phyloP scores from a whole-genome alignment of 140 eudicot genomes.

The Flaveria floridana region DNA sequence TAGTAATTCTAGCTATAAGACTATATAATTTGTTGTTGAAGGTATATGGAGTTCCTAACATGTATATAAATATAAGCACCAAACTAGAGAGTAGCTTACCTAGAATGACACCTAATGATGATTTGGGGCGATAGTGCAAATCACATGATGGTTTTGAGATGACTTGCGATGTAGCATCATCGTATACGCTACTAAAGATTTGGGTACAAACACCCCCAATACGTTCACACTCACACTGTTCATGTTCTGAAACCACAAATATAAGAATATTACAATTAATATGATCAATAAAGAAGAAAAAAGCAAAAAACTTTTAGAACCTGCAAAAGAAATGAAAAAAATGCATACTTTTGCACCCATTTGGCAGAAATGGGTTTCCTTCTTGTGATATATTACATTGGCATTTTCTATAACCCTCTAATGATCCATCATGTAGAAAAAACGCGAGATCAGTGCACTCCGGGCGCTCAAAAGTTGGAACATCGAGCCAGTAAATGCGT shows the following conservation, averaged over 20 bases:
- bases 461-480: constrained; percentile 3
- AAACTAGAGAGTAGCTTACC: constrained; percentile 9
- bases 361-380: constrained; percentile 29
- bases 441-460: neutral
- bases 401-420: constrained; percentile 8
- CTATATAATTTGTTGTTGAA: neutral
- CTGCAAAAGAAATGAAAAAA: neutral
- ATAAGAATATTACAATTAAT: neutral
- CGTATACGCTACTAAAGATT: neutral
- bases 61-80: neutral
- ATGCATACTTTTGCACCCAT: constrained; percentile 24
- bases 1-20: neutral
- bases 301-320: neutral
- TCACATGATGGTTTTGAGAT: neutral
- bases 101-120: constrained; percentile 2
- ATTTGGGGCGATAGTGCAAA: neutral
- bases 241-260: constrained; percentile 14
- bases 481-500: neutral
- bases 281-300: neutral
- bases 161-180: constrained; percentile 13
- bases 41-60: constrained; percentile 1
- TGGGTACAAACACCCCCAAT: constrained; percentile 14
- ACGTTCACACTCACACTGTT: constrained; percentile 15
- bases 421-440: neutral
- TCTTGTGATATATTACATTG: constrained; percentile 15